Percentiles rank a stretch among this genome's conserved stretches.
Conservation (phyloP, 495 filamentous ascomycete species). For the Hypomontagnella monticulosa region DNA sequence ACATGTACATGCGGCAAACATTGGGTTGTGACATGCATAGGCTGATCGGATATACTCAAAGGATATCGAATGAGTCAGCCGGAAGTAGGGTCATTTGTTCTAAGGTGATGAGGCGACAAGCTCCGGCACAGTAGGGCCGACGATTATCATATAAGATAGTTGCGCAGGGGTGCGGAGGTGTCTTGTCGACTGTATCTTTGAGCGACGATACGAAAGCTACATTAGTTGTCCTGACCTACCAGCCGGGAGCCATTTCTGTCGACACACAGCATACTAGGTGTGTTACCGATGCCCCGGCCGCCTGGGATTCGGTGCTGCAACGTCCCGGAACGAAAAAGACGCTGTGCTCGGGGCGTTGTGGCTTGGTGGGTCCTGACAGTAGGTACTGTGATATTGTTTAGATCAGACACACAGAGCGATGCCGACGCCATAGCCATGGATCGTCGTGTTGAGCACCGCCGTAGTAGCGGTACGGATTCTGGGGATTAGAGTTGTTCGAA, state of each 20-base stretch:
- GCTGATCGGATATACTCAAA: background rate
- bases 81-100: background rate
- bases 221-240: background rate
- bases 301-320: constrained; percentile 41
- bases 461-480: too few relatives aligned
- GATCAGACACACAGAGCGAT: constrained; percentile 23
- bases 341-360: constrained; percentile 33
- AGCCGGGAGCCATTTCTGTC: constrained; percentile 17
- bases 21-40: background rate
- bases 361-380: constrained; percentile 31
- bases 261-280: constrained; percentile 34
- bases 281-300: constrained; percentile 31
- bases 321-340: constrained; percentile 34
- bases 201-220: background rate
- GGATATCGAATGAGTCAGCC: background rate
- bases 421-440: constrained; percentile 28
- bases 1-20: background rate
- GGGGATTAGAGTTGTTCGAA: background rate
- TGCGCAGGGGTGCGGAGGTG: background rate
- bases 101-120: background rate
- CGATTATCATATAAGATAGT: background rate
- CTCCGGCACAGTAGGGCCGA: background rate
- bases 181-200: background rate
- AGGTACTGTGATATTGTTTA: constrained; percentile 33
- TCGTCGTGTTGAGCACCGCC: background rate